Base-by-base conservation (phyloP, 768 basidiomycete genomes). In the Naganishia randhawae region DNA sequence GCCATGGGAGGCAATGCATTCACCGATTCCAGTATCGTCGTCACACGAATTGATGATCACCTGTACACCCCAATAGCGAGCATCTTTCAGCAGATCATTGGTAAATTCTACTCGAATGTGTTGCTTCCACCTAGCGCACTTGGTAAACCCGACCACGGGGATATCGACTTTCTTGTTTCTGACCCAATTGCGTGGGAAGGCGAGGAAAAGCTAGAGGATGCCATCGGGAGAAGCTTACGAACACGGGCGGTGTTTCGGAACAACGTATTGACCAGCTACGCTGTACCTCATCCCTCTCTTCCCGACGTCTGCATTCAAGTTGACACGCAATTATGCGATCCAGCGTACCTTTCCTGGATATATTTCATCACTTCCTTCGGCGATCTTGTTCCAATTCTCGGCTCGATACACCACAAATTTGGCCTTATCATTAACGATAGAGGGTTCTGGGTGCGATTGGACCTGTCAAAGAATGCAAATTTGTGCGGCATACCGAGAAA, bases 351-450 rank as follows among this genome's bases (percentile, higher is more conserved):
- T 77, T 81, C 86, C 27, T 81, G 85, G 25, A 76, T 85, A 17
- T 74, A 82, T 27, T 85, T 88, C 77, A 85, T 85, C 72, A 83
- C 85, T 67, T 84, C 85, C 1, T 89, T 88, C 72, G 89, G 89
- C 10, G 89, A 89, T 72, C 81, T 89, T 19, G 86, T 86, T 0
- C 88, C 88, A 85, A 87, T 89, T 17, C 76, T 89, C 54, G 84
- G 85, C 11, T 75, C 87, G 16, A 76, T 89, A 19, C 55, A 57
- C 19, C 55, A 57, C 37, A 37, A 41, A 39, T 27, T 57, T 10
- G 63, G 63, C 9, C 45, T 51, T 17, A 27, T 65, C 17, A 65
- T 65, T 50, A 65, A 50, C 63, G 63, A 65, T 25, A 65, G 52
- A 25, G 63, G 63, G 1, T 65, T 65, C 22, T 52, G 55, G 55